Evolutionary conservation across 1,284 basidiomycete species (phyloP).

Genomic region (Hemileia vastatrix): DNA sequence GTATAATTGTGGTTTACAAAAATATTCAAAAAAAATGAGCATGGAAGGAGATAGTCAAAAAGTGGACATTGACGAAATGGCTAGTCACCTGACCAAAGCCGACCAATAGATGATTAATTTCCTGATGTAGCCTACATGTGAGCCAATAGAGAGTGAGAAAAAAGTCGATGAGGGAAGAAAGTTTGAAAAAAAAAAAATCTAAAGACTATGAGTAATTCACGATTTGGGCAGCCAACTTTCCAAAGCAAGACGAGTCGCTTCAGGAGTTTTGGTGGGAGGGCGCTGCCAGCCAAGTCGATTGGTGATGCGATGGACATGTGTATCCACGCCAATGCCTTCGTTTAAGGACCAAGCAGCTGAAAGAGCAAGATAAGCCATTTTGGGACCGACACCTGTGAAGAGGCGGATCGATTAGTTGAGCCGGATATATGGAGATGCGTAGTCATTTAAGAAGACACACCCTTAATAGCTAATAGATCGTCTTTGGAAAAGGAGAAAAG

Average conservation of each 20-base stretch:
- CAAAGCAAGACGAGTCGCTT: constrained; percentile 75
- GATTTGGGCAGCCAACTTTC: constrained; percentile 81
- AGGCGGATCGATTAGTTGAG: constrained; percentile 28
- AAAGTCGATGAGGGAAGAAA: not conserved
- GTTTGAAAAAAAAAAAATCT: not conserved
- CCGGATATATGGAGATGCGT: constrained; percentile 25
- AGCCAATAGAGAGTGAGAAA: not conserved
- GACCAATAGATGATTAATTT: constrained; percentile 79
- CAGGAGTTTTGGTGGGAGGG: constrained; percentile 69
- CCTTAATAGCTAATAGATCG: constrained; percentile 7
- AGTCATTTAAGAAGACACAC: constrained; percentile 3
- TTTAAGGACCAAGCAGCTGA: constrained; percentile 78
- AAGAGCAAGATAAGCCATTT: constrained; percentile 51
- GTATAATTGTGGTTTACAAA: too few species aligned
- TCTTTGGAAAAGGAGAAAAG: not conserved
- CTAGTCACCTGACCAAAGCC: constrained; percentile 83
- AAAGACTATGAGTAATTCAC: not conserved
- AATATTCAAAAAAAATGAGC: not conserved
- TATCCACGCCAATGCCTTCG: constrained; percentile 89
- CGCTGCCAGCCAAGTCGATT: constrained; percentile 86
- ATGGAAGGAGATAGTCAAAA: not conserved
- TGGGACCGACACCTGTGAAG: constrained; percentile 43
- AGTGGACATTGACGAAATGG: constrained; percentile 1
- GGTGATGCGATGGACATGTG: constrained; percentile 89
- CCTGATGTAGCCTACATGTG: constrained; percentile 52